Evolutionary conservation across 495 filamentous ascomycete genomes (phyloP).

Genomic region (Aspergillus mulundensis): DNA sequence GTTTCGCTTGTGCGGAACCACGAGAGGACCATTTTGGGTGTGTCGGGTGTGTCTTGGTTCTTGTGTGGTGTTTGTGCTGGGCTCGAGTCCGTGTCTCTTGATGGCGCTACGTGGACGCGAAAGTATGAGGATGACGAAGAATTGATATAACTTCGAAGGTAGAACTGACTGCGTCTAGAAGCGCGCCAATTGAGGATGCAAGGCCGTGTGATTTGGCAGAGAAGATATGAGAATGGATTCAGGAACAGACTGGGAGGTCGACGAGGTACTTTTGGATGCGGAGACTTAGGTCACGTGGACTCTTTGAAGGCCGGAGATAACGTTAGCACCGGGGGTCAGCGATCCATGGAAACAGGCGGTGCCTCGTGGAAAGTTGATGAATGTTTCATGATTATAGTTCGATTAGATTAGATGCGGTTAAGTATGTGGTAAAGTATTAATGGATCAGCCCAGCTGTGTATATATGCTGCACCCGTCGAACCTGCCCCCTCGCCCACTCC

Average conservation of each 20-base stretch:
- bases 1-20: constrained; percentile 16
- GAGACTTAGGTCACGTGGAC: constrained; percentile 12
- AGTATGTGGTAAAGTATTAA: neutral
- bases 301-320: neutral
- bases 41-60: neutral
- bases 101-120: neutral
- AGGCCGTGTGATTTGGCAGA: too few species aligned
- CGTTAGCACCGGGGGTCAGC: neutral
- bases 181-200: too few species aligned
- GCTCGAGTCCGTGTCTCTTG: neutral
- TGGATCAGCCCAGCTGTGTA: constrained; percentile 20
- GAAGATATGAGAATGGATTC: neutral
- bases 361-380: neutral
- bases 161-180: too few species aligned
- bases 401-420: too few species aligned
- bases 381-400: neutral
- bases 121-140: neutral
- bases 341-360: neutral
- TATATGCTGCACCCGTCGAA: constrained; percentile 29
- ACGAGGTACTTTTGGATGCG: constrained; percentile 7
- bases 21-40: constrained; percentile 7
- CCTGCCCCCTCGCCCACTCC: constrained; percentile 30
- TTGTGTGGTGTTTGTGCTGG: neutral
- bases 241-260: neutral
- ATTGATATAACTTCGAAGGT: too few species aligned